A percentile compares a stretch with the other conserved stretches of the same genome.
These are phyloP conservation scores for Chrysoporthe puriensis DNA, from an alignment of 2,329 filamentous ascomycete species.

Conservation along the genomic window DNA sequence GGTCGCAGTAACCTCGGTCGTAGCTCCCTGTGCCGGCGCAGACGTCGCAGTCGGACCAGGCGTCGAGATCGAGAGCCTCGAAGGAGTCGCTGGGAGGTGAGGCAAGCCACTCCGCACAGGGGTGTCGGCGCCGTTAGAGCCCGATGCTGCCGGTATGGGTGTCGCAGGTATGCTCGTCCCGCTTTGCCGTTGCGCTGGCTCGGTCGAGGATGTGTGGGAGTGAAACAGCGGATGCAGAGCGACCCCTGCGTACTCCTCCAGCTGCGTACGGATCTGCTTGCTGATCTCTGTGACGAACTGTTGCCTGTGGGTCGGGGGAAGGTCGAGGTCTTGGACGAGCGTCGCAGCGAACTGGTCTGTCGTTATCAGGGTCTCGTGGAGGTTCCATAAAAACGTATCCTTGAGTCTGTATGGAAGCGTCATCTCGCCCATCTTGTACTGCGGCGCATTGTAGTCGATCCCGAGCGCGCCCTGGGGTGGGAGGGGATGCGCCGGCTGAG, in stretches of 20 bases:
- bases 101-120: slow-evolving; percentile 55
- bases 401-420: slow-evolving; percentile 87
- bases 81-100: slow-evolving; percentile 51
- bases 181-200: slow-evolving; percentile 16
- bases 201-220: slow-evolving; percentile 43
- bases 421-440: slow-evolving; percentile 78
- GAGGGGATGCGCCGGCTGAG: slow-evolving; percentile 65
- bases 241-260: slow-evolving; percentile 95
- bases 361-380: slow-evolving; percentile 91
- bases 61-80: slow-evolving; percentile 27
- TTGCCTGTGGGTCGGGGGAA: slow-evolving; percentile 67
- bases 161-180: slow-evolving; percentile 31
- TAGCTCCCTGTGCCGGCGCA: slow-evolving; percentile 6
- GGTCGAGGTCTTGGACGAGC: slow-evolving; percentile 89
- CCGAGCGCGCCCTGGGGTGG: slow-evolving; percentile 55
- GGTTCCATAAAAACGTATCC: slow-evolving; percentile 96
- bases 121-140: slow-evolving; percentile 57
- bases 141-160: slow-evolving; percentile 31
- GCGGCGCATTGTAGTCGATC: slow-evolving; percentile 73
- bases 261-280: slow-evolving; percentile 89
- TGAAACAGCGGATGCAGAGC: slow-evolving; percentile 93
- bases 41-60: slow-evolving; percentile 17
- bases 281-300: slow-evolving; percentile 79
- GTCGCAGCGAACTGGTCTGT: slow-evolving; percentile 94
- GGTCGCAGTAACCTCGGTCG: slow-evolving; percentile 65